Base-by-base conservation (phyloP, 2,329 filamentous ascomycete genomes). In the Arthroderma uncinatum region DNA sequence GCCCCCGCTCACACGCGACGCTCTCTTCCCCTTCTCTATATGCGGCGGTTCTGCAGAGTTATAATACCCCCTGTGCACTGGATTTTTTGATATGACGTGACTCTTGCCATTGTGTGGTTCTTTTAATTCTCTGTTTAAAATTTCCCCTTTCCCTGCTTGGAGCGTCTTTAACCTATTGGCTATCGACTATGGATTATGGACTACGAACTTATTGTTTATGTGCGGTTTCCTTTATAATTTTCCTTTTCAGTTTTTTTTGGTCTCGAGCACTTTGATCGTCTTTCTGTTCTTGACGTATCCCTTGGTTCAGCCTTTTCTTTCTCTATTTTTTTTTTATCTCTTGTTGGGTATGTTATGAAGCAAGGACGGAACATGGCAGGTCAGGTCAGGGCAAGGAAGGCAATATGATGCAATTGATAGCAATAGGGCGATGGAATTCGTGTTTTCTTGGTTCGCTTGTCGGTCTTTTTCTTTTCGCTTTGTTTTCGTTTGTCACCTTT, bases 41-140 rank as follows among this genome's bases (percentile, higher is more conserved):
- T 55, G 37, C 23, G 37, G 39, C 47, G 39, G 57, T 57, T 58
- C 50, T 53, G 47, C 57, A 60, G 54, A 57, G 56, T 55, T 60
- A 58, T 58, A 59, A 50, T 50, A 50, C 47, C 61, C 60, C 57
- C 58, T 47, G 56, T 61, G 55, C 56, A 48, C 58, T 59, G 58
- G 59, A 54, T 28, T 58, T 53, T 33, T 39, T 47, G 16, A 33
- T 23, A 25, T 53, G 53, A 48, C 34, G 19, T 7, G 25, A 28
- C 33, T 54, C 44, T 28, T 34, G 16, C 4, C 52, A 40, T 59
- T 55, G 12, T 56, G 39, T 53, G 19, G 16, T 53, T 36, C 30
- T 54, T 47, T 50, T 34, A 33, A 9, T 47, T 73, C 8, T 4
- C 21, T 47, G 23, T 47, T 25, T 12, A 47, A 23, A 47, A 47